phyloP scores from a whole-genome alignment of 208 protist genomes.

The Leishmania martiniquensis region DNA sequence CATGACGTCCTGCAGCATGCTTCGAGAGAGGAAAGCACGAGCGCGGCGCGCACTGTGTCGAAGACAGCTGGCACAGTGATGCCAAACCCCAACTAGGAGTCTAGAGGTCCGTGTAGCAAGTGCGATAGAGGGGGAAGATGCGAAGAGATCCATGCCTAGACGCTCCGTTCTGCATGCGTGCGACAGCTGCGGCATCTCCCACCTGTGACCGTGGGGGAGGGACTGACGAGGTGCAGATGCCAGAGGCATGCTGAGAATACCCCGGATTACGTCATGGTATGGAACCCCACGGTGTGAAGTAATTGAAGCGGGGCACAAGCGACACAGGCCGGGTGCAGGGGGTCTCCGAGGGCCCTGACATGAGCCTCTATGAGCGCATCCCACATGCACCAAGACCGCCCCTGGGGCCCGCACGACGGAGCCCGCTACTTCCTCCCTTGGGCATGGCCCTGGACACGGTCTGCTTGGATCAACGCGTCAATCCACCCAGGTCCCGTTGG shows the following conservation, averaged over 20 bases:
- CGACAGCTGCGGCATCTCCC: background rate
- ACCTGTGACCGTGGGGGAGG: background rate
- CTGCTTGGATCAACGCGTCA: background rate
- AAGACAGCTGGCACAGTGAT: background rate
- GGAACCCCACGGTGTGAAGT: background rate
- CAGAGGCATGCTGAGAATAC: background rate
- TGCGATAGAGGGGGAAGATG: background rate
- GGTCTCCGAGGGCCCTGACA: background rate
- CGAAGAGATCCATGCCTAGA: background rate
- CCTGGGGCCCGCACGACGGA: background rate
- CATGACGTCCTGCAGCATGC: background rate
- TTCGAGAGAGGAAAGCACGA: too few species aligned
- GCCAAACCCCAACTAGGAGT: background rate
- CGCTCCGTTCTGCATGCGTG: background rate
- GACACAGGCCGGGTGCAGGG: background rate
- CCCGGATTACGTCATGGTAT: background rate
- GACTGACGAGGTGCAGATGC: background rate
- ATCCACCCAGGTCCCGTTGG: background rate
- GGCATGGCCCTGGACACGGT: background rate
- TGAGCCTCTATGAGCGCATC: background rate
- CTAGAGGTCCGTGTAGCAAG: background rate
- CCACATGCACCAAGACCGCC: background rate
- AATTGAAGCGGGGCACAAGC: background rate
- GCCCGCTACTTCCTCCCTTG: background rate
- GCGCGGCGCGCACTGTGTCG: too few species aligned